Evolutionary conservation across 208 protist genomes (phyloP).

Genomic region (Borovskyia barvae): DNA sequence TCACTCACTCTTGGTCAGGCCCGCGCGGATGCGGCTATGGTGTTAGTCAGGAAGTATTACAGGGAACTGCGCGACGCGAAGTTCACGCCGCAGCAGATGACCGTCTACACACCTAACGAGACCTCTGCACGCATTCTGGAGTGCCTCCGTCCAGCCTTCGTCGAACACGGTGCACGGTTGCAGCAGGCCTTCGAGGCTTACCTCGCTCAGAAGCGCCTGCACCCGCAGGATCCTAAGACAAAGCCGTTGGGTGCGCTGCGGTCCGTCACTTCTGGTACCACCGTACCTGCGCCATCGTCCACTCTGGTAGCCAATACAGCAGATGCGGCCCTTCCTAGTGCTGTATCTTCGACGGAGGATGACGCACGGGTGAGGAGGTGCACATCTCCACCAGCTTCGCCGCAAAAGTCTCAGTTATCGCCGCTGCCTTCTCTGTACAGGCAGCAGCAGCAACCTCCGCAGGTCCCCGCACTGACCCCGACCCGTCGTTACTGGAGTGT

Average conservation of each 20-base stretch:
- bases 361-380: too few species aligned
- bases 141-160: constrained; percentile 47
- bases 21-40: constrained; percentile 35
- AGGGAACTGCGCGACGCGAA: constrained; percentile 55
- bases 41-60: constrained; percentile 62
- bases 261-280: not conserved
- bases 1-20: constrained; percentile 23
- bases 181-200: constrained; percentile 31
- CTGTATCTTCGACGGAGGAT: too few species aligned
- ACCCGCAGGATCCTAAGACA: constrained; percentile 26
- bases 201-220: constrained; percentile 16
- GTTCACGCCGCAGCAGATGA: constrained; percentile 68
- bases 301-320: not conserved
- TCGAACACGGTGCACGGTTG: constrained; percentile 25
- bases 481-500: constrained; percentile 36
- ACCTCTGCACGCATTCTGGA: constrained; percentile 63
- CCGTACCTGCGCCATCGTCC: not conserved
- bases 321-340: too few species aligned
- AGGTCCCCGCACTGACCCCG: not conserved
- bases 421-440: not conserved
- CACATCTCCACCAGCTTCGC: not conserved
- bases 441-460: not conserved
- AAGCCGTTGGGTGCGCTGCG: not conserved
- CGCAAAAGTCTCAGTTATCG: not conserved
- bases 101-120: constrained; percentile 60